Evolutionary conservation across 1,139 yeast species (phyloP).

Genomic region (Debaryomyces subglobosus): DNA sequence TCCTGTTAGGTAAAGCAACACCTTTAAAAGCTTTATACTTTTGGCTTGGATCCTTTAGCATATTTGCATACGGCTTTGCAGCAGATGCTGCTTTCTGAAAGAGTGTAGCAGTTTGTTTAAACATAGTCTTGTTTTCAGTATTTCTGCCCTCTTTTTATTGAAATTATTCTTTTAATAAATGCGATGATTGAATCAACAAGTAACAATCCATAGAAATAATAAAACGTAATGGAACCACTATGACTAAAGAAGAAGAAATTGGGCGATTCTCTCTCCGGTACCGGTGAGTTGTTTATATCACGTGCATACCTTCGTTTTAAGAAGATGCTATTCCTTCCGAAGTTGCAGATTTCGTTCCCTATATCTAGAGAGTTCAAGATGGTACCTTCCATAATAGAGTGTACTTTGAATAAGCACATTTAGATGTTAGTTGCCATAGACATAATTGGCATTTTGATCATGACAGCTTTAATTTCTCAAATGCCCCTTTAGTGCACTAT

Average conservation of each 20-base stretch:
- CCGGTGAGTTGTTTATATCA: not conserved
- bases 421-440: no score
- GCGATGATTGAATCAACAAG: not conserved
- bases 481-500: not conserved
- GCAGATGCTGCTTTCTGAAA: conserved; percentile 31
- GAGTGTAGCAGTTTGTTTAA: conserved; percentile 26
- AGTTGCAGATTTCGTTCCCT: not conserved
- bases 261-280: conserved; percentile 2
- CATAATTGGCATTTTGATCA: not conserved
- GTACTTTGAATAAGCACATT: no score
- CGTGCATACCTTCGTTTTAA: not conserved
- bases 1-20: conserved; percentile 41
- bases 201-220: conserved; percentile 1
- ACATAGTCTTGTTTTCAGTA: conserved; percentile 21
- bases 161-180: conserved; percentile 4
- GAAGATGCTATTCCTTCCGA: not conserved
- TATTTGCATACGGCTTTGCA: conserved; percentile 24
- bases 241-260: not conserved
- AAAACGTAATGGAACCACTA: not conserved
- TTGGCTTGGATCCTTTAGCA: conserved; percentile 46
- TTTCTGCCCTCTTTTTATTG: conserved; percentile 5
- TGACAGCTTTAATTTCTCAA: not conserved
- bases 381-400: no score
- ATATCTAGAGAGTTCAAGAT: not conserved
- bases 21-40: conserved; percentile 44